Percentiles rank a stretch among this genome's conserved stretches.
phyloP scores from a whole-genome alignment of 2,329 filamentous ascomycete genomes.

The Cordyceps fumosorosea region DNA sequence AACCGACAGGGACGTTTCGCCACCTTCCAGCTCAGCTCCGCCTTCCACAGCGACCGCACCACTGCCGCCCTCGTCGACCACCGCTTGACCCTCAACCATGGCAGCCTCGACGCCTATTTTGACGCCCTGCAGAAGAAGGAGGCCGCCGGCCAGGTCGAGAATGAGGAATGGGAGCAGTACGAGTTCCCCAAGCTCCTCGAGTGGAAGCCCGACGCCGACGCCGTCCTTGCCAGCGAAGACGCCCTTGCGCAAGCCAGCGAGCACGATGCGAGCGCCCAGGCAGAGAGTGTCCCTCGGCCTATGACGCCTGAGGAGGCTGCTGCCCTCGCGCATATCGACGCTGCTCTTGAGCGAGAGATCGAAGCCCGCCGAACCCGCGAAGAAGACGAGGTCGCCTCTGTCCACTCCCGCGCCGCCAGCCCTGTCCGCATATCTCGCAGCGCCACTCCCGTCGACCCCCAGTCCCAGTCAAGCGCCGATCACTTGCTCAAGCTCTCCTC shows the following conservation, averaged over 20 bases:
- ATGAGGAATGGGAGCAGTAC: constrained; percentile 86
- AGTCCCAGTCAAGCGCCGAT: constrained; percentile 66
- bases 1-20: constrained; percentile 48
- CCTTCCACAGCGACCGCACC: constrained; percentile 58
- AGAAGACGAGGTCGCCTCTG: constrained; percentile 38
- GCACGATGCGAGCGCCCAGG: constrained; percentile 28
- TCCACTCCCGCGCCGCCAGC: constrained; percentile 32
- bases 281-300: constrained; percentile 28
- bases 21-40: constrained; percentile 63
- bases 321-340: constrained; percentile 75
- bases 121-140: constrained; percentile 81
- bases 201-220: constrained; percentile 64
- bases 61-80: constrained; percentile 48
- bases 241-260: constrained; percentile 30
- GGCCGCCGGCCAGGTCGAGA: constrained; percentile 47
- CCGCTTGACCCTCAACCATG: constrained; percentile 48
- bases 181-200: constrained; percentile 84
- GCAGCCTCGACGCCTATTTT: constrained; percentile 81
- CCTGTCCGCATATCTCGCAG: constrained; percentile 43
- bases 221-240: constrained; percentile 55
- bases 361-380: constrained; percentile 44
- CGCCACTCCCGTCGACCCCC: constrained; percentile 57
- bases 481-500: constrained; percentile 70
- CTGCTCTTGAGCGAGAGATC: constrained; percentile 74
- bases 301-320: constrained; percentile 45